phyloP scores from a whole-genome alignment of 306 rosid genomes.

The Trifolium dubium region DNA sequence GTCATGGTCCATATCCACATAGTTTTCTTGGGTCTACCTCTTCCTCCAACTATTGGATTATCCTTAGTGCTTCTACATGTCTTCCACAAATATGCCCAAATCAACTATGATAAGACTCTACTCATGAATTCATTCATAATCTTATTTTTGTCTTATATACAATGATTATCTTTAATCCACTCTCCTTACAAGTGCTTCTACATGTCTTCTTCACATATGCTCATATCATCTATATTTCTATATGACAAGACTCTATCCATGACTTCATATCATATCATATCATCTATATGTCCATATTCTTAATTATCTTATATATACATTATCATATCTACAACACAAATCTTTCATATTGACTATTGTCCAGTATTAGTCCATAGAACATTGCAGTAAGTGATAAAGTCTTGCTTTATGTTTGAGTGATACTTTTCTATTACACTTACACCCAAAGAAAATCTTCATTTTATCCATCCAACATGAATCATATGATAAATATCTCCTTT shows the following conservation, averaged over 20 bases:
- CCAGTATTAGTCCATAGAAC: not conserved
- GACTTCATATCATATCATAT: conserved; percentile 6
- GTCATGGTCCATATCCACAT: not conserved
- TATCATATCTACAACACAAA: not conserved
- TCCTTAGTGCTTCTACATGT: not conserved
- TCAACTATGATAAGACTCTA: not conserved
- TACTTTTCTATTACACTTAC: not conserved
- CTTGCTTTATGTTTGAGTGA: not conserved
- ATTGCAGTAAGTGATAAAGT: not conserved
- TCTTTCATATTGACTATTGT: not conserved
- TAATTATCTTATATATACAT: not conserved
- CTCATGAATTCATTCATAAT: not conserved
- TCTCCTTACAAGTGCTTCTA: not conserved
- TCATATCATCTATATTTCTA: not conserved
- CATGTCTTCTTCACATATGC: not conserved
- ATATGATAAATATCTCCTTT: not conserved
- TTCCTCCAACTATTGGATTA: not conserved
- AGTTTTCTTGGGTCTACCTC: not conserved
- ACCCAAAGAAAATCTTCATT: not conserved
- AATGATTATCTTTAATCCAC: not conserved
- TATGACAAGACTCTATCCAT: not conserved
- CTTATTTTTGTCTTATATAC: not conserved
- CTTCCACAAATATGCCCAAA: not conserved
- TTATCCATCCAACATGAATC: conserved; percentile 1
- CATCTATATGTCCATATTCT: not conserved